Evolutionary conservation across 768 basidiomycete species (phyloP), one percentile per base, ranked within the genome.

Genomic region (Hirschioporus abietinus): DNA sequence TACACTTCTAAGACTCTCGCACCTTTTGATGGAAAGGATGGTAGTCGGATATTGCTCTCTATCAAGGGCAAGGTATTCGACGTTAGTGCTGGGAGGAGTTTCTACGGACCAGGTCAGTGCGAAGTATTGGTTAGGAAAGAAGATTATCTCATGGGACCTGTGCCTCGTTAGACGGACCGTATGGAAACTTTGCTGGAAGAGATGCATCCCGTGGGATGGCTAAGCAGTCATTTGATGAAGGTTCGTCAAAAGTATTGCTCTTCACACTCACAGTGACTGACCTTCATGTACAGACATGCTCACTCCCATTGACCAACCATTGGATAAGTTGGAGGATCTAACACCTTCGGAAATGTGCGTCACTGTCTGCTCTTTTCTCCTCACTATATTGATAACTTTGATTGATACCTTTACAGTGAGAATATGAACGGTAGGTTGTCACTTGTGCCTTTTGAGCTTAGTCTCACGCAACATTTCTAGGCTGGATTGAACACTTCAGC

Each of bases 171-270:
- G 96, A 89, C 72, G 96, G 96, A 0, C 93, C 95, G 86, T 98
- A 98, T 74, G 95, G 94, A 34, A 96, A 96, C 77, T 99, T 99
- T 81, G 96, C 97, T 1, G 97, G 96, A 6, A 79, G 96, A 63
- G 96, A 99, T 78, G 96, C 96, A 1, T 96, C 93, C 18, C 82
- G 96, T 42, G 96, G 96, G 5, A 96, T 99, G 92, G 96, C 96
- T 7, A 97, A 96, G 78, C 96, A 98, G 78, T 96, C 95, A 1
- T 98, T 97, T 70, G 96, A 96, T 63, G 34, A 80, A n/a, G 93
- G 95, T 93, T 72, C 64, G 90, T 73, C 36, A 58, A 36, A 17
- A 7, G 7, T 64, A 36, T n/a, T 24, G 27, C 27, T 58, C 64
- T 20, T n/a, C 25, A 58, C 25, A 65, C 34, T 30, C 27, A 67